A percentile compares a stretch with the other conserved stretches of the same genome.
Conservation (phyloP, 148 eudicot species). For the Vaccinium corymbosum region DNA sequence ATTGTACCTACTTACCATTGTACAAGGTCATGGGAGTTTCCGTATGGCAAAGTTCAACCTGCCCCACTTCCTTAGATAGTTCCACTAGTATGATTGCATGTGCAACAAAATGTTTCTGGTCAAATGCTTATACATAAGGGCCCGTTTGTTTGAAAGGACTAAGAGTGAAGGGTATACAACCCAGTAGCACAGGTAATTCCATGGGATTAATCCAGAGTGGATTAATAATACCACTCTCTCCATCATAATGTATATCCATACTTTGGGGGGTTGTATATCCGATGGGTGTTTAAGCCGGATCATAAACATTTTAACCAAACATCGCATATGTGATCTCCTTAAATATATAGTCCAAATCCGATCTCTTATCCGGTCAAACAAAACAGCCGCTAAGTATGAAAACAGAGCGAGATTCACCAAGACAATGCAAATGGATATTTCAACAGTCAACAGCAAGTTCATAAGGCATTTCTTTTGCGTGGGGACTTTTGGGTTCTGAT, state of each 20-base stretch:
- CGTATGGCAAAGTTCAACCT: neutral
- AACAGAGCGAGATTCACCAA: neutral
- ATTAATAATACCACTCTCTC: neutral
- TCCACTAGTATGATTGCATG: neutral
- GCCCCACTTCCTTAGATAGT: neutral
- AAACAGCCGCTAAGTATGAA: neutral
- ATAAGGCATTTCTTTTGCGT: neutral
- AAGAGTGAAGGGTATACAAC: neutral
- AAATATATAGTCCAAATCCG: neutral
- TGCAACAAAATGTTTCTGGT: neutral
- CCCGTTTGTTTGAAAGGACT: neutral
- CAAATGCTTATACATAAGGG: neutral
- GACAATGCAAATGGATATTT: neutral
- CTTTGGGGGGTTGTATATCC: neutral
- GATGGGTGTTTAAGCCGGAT: neutral
- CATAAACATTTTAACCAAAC: neutral
- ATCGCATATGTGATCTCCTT: neutral
- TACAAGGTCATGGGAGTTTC: neutral
- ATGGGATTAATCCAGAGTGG: neutral
- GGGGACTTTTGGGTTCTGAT: neutral
- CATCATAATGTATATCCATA: neutral
- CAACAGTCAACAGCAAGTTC: neutral
- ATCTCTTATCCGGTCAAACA: neutral
- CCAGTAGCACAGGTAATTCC: neutral
- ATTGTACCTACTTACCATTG: neutral